Evolutionary conservation across 345 rosid genomes (phyloP).

Genomic region (Streptanthus diversifolius): DNA sequence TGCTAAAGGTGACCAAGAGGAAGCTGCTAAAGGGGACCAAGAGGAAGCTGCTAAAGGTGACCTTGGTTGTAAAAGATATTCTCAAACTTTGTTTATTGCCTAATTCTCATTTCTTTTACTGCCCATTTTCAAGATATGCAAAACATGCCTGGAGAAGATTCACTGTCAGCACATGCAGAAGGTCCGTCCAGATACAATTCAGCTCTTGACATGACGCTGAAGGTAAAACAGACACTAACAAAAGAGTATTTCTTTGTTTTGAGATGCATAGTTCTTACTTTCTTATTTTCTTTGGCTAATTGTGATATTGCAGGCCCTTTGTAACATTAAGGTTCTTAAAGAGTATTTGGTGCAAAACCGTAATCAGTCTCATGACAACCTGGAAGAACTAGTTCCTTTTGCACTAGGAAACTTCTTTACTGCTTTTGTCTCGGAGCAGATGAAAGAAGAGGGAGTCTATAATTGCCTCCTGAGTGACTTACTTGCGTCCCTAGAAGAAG

Average conservation of each 20-base stretch:
- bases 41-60: neutral
- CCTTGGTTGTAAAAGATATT: neutral
- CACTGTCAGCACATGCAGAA: neutral
- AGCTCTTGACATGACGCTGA: constrained; percentile 18
- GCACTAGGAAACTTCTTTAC: constrained; percentile 8
- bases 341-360: neutral
- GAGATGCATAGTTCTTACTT: neutral
- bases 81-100: neutral
- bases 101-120: neutral
- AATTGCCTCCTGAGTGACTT: constrained; percentile 1
- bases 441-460: constrained; percentile 8
- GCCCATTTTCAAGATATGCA: constrained; percentile 5
- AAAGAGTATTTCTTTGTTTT: neutral
- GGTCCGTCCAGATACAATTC: neutral
- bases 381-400: constrained; percentile 1
- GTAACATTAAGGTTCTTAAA: constrained; percentile 5
- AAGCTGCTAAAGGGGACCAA: neutral
- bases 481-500: neutral
- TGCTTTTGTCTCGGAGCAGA: neutral
- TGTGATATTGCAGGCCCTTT: constrained; percentile 24
- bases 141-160: constrained; percentile 11
- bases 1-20: neutral
- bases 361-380: neutral
- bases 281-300: neutral
- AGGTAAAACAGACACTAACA: constrained; percentile 5